A percentile compares a stretch with the other conserved stretches of the same genome.
Conservation (phyloP, 257 asterid genomes). For the Plantago elongata region DNA sequence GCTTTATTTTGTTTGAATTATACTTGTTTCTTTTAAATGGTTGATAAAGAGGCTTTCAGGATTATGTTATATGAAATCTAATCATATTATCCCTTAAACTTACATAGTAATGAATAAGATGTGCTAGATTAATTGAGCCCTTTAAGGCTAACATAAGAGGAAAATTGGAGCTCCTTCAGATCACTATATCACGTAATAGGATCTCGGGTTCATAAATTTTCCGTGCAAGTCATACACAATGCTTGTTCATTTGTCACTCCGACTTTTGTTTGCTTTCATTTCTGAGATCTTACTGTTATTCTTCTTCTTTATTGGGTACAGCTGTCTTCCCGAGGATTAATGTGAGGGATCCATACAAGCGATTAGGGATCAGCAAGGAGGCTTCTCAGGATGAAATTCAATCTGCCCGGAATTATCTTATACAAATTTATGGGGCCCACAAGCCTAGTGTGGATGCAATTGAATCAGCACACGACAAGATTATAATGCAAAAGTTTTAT, state of each 20-base stretch:
- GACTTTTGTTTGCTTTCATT: neutral
- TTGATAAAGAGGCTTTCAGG: neutral
- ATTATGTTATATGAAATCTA: neutral
- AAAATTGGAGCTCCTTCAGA: too few relatives aligned
- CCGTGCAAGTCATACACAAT: neutral
- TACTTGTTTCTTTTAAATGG: neutral
- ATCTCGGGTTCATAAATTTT: neutral
- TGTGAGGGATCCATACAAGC: conserved; percentile 86
- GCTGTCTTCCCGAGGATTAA: conserved; percentile 82
- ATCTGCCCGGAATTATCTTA: conserved; percentile 77
- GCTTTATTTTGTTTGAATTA: neutral
- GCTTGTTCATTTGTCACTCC: neutral
- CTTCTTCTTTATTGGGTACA: conserved; percentile 28
- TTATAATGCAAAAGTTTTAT: conserved; percentile 86
- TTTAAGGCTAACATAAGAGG: too few relatives aligned
- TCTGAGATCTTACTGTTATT: conserved; percentile 17
- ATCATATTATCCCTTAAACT: neutral
- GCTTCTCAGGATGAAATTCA: conserved; percentile 96
- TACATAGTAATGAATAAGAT: neutral
- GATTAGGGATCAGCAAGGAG: conserved; percentile 81
- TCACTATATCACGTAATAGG: too few relatives aligned
- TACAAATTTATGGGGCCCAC: conserved; percentile 74
- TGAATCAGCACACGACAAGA: conserved; percentile 91
- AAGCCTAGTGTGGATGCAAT: conserved; percentile 90
- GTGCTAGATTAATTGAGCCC: neutral